phyloP scores from a whole-genome alignment of 768 basidiomycete genomes.

The Chlorophyllum brunneum region DNA sequence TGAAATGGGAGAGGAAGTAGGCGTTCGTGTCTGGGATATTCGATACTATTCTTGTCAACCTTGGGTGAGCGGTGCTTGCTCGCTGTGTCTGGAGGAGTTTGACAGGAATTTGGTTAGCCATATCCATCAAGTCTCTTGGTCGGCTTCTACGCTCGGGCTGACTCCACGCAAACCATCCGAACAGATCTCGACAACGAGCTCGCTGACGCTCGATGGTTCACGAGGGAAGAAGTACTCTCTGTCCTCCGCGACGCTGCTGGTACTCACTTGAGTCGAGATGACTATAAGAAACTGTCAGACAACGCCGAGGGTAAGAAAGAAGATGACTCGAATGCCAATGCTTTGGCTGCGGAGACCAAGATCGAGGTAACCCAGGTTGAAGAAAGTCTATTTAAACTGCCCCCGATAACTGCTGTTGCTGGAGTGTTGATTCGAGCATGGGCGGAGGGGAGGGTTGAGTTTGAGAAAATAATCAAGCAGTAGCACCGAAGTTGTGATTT shows the following conservation, averaged over 20 bases:
- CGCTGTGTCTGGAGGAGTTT: too few relatives aligned
- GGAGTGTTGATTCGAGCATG: conserved; percentile 85
- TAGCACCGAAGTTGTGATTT: conserved; percentile 7
- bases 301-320: conserved; percentile 30
- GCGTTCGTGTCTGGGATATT: conserved; percentile 80
- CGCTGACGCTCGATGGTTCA: conserved; percentile 88
- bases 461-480: conserved; percentile 14
- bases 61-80: conserved; percentile 51
- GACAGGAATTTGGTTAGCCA: too few relatives aligned
- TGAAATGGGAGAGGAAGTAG: conserved; percentile 96
- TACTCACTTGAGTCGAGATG: too few relatives aligned
- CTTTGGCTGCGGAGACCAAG: too few relatives aligned
- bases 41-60: conserved; percentile 85
- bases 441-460: conserved; percentile 57
- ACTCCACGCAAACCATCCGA: conserved; percentile 69
- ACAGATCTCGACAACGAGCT: conserved; percentile 93
- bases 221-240: conserved; percentile 62
- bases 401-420: conserved; percentile 73
- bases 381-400: conserved; percentile 64
- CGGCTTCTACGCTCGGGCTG: conserved; percentile 81
- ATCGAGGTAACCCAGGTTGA: too few relatives aligned
- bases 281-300: conserved; percentile 47
- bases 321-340: conserved; percentile 18
- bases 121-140: conserved; percentile 90
- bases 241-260: conserved; percentile 56